Evolutionary conservation across 768 basidiomycete genomes (phyloP), one percentile per base, ranked within the genome.

Genomic region (Termitomyces sp.): DNA sequence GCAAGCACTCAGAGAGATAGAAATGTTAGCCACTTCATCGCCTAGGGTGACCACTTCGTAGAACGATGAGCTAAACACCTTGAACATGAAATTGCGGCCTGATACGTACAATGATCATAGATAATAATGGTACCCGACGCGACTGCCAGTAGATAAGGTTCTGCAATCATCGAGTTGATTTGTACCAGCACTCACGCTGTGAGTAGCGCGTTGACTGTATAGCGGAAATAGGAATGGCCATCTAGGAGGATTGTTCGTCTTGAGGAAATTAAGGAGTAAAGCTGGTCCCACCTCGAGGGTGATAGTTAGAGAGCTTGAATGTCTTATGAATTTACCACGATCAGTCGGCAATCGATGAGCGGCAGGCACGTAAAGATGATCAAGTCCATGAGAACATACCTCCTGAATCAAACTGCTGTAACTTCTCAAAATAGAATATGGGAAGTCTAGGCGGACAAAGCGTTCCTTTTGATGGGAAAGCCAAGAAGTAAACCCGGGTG

Each of bases 101-200:
- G 58, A 34, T 15, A 71, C 82, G 60, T 61, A 84, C 83, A 20
- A 67, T 84, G 81, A 63, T 85, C 84, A 58, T 73, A 83, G 31
- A 83, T 58, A 30, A 85, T 79, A 62, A 85, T 81, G 31, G 71
- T 66, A 47, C 77, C 79, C 6, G 81, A 78, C 5, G 80, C 76
- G 65, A 85, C 84, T 85, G 61, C 9, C 20, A 37, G 56, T 27
- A 27, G 20, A 27, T 51, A 20, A 58, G 30, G n/a, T 59, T n/a
- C 13, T 24, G 33, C 18, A 33, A 9, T 13, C 33, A 9, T 30
- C 27, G 8, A 60, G 5, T 46, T 16, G 39, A 3, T 20, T 20
- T 2, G 50, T 16, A 36, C 2, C 9, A 49, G 22, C 33, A 65
- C 78, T 64, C 65, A 81, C 80, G 64, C 60, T 78, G 72, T n/a